Evolutionary conservation across 176 grass and related monocot species (phyloP), one percentile per base, ranked within the genome.

Genomic region (Zoysia japonica): DNA sequence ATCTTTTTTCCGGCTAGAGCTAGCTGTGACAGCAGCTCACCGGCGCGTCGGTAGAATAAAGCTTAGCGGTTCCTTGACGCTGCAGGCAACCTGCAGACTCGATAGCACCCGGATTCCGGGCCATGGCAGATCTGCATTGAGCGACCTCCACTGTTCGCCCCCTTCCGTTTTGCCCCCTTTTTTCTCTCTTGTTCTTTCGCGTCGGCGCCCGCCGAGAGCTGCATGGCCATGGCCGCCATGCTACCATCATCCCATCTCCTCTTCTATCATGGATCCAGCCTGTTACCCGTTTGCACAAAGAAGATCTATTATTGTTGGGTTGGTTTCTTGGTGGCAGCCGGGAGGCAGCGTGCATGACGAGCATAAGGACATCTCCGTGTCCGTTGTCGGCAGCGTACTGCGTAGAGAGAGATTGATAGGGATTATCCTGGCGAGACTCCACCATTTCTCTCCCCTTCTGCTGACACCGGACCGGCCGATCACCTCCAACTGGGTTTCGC

Each of bases 61-160:
- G 28, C 28, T 28, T 14, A 35, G 11, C 43, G 62, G 44, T 64
- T 78, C 47, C 53, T 70, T 68, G 84, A 52, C 3, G 71, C 65
- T 37, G 44, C 53, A 28, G 28, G 28, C 28, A 39, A 47, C 19
- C 38, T 75, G 5, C 67, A 17, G 74, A 52, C 54, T 28, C 28
- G 52, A 11, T 38, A 78, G 60, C 75, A 47, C 28, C 67, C 48
- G 17, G 56, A 16, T 15, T 54, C 66, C 48, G 9, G 53, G 42
- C 7, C 57, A 71, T 64, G 35, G 61, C 78, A 85, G 83, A 85
- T 89, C 87, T 85, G 82, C 82, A 72, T 3, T 57, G 43, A 71
- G 40, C 41, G 37, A 65, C 9, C 13, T 2, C n/a, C 56, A 28
- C 35, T 75, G 28, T 28, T 81, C 56, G 59, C 28, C 49, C 9